Evolutionary conservation across 371 early-diverging fungal species (phyloP).

Genomic region (Apophysomyces variabilis): DNA sequence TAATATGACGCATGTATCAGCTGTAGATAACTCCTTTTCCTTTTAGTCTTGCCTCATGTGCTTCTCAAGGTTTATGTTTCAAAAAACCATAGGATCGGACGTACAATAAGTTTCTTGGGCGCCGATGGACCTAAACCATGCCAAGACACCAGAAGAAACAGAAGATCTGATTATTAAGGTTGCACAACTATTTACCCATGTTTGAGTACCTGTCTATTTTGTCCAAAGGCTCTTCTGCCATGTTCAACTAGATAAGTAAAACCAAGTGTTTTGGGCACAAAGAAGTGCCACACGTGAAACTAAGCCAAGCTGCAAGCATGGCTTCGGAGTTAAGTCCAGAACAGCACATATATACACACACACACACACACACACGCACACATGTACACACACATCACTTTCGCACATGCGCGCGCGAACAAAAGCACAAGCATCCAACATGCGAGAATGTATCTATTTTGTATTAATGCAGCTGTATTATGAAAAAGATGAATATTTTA

Average conservation of each 20-base stretch:
- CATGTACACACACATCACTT: neutral
- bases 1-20: constrained; percentile 5
- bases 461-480: too few species aligned
- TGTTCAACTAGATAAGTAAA: neutral
- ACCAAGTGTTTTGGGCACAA: neutral
- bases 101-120: too few species aligned
- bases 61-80: constrained; percentile 1
- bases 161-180: too few species aligned
- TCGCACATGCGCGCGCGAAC: neutral
- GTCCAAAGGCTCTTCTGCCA: neutral
- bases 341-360: neutral
- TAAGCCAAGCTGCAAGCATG: constrained; percentile 11
- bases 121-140: too few species aligned
- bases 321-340: neutral
- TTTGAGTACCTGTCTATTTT: too few species aligned
- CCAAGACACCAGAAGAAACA: too few species aligned
- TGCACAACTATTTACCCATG: too few species aligned
- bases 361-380: neutral
- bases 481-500: too few species aligned
- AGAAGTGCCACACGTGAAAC: neutral
- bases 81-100: neutral
- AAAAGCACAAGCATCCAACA: too few species aligned
- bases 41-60: constrained; percentile 1
- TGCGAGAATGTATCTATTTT: too few species aligned
- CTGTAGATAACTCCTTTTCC: neutral